Percentiles rank a stretch among this genome's conserved stretches.
These are phyloP conservation scores for Paraurostyla sp. DNA, from an alignment of 73 alveolate species.

Conservation along the genomic window DNA sequence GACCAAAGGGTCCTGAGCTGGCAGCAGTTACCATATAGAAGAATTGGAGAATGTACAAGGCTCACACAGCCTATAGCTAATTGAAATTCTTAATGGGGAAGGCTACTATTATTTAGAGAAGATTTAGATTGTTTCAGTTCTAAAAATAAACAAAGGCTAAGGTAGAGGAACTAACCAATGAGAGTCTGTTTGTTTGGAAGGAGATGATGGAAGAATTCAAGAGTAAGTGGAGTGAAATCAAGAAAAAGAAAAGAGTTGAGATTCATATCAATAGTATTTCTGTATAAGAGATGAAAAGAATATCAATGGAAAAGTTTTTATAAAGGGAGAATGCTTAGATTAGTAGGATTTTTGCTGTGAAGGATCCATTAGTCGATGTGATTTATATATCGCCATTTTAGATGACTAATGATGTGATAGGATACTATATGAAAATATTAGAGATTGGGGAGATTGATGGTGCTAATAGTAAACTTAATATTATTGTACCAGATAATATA, in stretches of 20 bases:
- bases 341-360: conserved; percentile 92
- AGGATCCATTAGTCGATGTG: conserved; percentile 94
- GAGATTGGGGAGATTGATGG: conserved; percentile 95
- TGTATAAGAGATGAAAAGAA: conserved; percentile 85
- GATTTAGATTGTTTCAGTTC: conserved; percentile 73
- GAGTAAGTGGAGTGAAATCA: conserved; percentile 92
- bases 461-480: conserved; percentile 88
- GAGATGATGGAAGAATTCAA: conserved; percentile 89
- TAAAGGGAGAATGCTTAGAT: conserved; percentile 93
- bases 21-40: conserved; percentile 85
- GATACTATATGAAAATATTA: conserved; percentile 92
- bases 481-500: conserved; percentile 91
- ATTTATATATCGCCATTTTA: conserved; percentile 93
- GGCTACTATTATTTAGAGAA: conserved; percentile 77
- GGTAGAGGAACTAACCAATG: conserved; percentile 74
- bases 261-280: conserved; percentile 93
- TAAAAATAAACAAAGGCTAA: conserved; percentile 76
- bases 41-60: conserved; percentile 80
- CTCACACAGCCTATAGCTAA: conserved; percentile 78
- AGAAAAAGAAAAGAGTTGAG: conserved; percentile 88
- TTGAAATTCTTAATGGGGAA: conserved; percentile 75
- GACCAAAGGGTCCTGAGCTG: conserved; percentile 78
- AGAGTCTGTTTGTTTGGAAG: conserved; percentile 83
- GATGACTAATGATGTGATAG: conserved; percentile 91
- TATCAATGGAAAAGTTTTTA: conserved; percentile 93